Percentiles rank a stretch among this genome's conserved stretches.
Conservation (phyloP, 257 asterid genomes). For the Solanum clarkiae region DNA sequence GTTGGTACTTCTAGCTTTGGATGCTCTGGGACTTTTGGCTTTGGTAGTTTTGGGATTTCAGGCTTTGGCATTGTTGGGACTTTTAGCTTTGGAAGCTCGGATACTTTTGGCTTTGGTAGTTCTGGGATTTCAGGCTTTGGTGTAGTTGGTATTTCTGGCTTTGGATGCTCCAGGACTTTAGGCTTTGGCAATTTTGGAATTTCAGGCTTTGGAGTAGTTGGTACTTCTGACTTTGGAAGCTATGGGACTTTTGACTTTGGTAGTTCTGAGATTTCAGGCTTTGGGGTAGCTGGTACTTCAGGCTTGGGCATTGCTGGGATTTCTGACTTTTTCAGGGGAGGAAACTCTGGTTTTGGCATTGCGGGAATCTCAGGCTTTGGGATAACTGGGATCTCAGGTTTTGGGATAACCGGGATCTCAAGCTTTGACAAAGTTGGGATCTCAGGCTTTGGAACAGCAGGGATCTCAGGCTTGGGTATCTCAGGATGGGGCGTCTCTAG, state of each 20-base stretch:
- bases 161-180: background rate
- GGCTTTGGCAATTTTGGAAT: background rate
- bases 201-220: background rate
- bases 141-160: background rate
- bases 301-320: background rate
- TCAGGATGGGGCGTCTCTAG: background rate
- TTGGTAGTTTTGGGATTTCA: background rate
- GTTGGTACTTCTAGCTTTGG: conserved; percentile 3
- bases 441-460: background rate
- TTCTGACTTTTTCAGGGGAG: background rate
- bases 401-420: background rate
- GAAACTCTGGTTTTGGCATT: background rate
- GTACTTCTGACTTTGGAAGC: background rate
- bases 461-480: background rate
- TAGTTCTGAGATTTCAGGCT: too few relatives aligned
- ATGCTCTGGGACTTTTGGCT: background rate
- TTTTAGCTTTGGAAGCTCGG: background rate
- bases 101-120: background rate
- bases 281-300: background rate
- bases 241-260: background rate
- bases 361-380: background rate
- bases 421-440: background rate
- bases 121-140: conserved; percentile 1
- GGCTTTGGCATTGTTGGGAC: background rate
- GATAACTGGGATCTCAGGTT: background rate